Evolutionary conservation across 2,329 filamentous ascomycete genomes (phyloP), one percentile per base, ranked within the genome.

Genomic region (Fusarium brachygibbosum): DNA sequence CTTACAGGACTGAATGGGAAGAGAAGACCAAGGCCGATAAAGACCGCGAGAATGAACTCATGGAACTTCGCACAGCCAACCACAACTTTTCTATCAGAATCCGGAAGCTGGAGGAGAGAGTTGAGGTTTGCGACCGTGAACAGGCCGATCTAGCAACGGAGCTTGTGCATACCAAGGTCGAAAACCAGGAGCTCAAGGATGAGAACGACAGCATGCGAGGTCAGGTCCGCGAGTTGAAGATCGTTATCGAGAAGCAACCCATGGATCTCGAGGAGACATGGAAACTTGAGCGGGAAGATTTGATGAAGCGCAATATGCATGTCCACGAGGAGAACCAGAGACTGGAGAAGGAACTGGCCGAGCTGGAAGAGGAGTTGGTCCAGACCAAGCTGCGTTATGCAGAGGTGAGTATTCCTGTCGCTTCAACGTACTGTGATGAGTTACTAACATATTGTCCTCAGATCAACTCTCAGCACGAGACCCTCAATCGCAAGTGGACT

Each of bases 321-420:
- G 94, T 98, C 10, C 94, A 98, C 76, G 94, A 97, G 73, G 93
- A 97, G 82, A 99, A 98, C 76, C 87, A 92, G 63, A 88, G 86
- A 60, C 82, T 99, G 71, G 94, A 98, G 80, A 95, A 97, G 77
- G 93, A 96, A 75, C 87, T 97, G 86, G 86, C 88, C 7, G 94
- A 98, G 73, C 92, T 98, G 84, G 96, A 98, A 83, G 92, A 94
- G 80, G 90, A 94, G 78, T 83, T 99, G 70, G 95, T 99, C 68
- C 89, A 91, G 77, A 96, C 94, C 2, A 99, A 99, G 86, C 92
- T 99, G 92, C 88, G 89, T 76, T 94, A 94, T 83, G 96, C 96
- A 56, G 93, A 98, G 90, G 95, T 97, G 86, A 84, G 90, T n/a
- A 52, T 44, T 17, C 41, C 46, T n/a, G 32, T 19, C 19, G 28